Evolutionary conservation across 139 green algal species (phyloP).

Genomic region (Closterium sp.): DNA sequence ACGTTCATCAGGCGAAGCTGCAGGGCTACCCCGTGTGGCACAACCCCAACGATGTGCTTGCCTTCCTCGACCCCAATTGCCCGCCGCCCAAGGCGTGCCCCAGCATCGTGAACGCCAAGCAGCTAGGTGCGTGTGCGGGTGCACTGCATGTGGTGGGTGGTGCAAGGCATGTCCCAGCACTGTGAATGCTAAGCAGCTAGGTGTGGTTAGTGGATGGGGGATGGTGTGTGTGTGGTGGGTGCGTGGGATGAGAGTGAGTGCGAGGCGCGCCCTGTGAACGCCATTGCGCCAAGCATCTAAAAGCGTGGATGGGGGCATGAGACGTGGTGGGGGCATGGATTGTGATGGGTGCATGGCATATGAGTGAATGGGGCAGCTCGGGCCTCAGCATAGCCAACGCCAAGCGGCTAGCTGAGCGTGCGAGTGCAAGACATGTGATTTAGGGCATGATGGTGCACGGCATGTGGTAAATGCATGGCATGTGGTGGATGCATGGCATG

Average conservation of each 20-base stretch:
- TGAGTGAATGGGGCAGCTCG: no score
- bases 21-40: slow-evolving; percentile 68
- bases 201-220: background rate
- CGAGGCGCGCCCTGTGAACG: no score
- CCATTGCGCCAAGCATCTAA: no score
- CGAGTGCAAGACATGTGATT: no score
- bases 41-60: slow-evolving; percentile 70
- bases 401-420: no score
- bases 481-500: background rate
- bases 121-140: slow-evolving; percentile 60
- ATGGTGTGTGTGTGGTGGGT: no score
- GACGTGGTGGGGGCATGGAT: no score
- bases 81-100: slow-evolving; percentile 77
- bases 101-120: slow-evolving; percentile 93
- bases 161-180: slow-evolving; percentile 79
- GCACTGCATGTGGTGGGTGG: background rate
- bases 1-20: background rate
- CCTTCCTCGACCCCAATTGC: slow-evolving; percentile 68
- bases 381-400: no score
- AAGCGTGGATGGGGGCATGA: no score
- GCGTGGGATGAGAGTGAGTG: no score
- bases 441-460: no score
- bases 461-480: background rate
- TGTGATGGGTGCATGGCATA: no score
- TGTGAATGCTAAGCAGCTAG: slow-evolving; percentile 91